A percentile compares a stretch with the other conserved stretches of the same genome.
phyloP scores from a whole-genome alignment of 208 protist species.

The Leishmania tropica region DNA sequence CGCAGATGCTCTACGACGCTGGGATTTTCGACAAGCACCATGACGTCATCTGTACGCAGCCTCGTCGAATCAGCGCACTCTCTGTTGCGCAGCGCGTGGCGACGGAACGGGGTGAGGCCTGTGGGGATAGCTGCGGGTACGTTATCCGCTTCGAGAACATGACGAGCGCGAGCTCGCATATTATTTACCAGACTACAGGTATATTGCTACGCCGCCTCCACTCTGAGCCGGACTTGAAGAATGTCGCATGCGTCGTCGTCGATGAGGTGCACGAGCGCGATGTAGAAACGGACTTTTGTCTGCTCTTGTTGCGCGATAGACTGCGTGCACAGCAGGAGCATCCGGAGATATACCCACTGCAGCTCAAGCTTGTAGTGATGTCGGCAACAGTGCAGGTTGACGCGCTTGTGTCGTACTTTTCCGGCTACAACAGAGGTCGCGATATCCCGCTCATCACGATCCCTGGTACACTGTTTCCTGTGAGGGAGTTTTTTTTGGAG shows the following conservation, averaged over 20 bases:
- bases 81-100: slow-evolving; percentile 91
- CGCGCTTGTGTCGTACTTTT: slow-evolving; percentile 73
- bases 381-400: slow-evolving; percentile 93
- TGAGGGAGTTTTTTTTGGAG: slow-evolving; percentile 89
- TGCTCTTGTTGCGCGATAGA: slow-evolving; percentile 76
- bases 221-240: slow-evolving; percentile 88
- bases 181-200: slow-evolving; percentile 99
- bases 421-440: slow-evolving; percentile 29
- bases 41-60: slow-evolving; percentile 88
- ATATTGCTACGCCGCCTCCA: slow-evolving; percentile 97
- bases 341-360: slow-evolving; percentile 38
- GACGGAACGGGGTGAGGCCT: slow-evolving; percentile 77
- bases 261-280: slow-evolving; percentile 92
- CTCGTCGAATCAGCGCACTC: slow-evolving; percentile 89
- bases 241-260: slow-evolving; percentile 83
- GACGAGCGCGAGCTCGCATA: slow-evolving; percentile 82
- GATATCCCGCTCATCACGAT: slow-evolving; percentile 73
- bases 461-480: slow-evolving; percentile 81
- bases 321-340: slow-evolving; percentile 55
- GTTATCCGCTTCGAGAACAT: slow-evolving; percentile 89
- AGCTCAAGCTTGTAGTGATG: slow-evolving; percentile 97
- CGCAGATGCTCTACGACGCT: slow-evolving; percentile 79
- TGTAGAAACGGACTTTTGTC: slow-evolving; percentile 84
- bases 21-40: slow-evolving; percentile 60
- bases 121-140: slow-evolving; percentile 90